These are phyloP conservation scores for Colletotrichum salicis DNA, from an alignment of 2,329 filamentous ascomycete species.

Conservation along the genomic window DNA sequence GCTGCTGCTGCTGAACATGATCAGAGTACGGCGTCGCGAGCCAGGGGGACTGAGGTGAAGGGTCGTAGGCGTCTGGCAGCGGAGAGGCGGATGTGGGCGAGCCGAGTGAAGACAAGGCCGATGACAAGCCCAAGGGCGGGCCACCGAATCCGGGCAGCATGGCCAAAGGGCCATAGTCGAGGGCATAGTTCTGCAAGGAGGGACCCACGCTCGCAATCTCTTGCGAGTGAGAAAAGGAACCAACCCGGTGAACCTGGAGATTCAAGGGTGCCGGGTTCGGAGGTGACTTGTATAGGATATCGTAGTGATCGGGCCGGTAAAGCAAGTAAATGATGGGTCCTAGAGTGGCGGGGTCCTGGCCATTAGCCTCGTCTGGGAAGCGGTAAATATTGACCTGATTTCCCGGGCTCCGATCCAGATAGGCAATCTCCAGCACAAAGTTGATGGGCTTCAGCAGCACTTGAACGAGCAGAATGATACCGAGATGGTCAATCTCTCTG, in stretches of 20 bases:
- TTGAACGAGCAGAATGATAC: constrained; percentile 80
- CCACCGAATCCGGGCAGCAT: constrained; percentile 58
- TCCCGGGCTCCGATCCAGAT: constrained; percentile 87
- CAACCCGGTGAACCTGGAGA: constrained; percentile 65
- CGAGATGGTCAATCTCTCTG: constrained; percentile 91
- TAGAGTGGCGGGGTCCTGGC: constrained; percentile 53
- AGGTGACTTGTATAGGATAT: constrained; percentile 80
- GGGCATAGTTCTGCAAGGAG: constrained; percentile 52
- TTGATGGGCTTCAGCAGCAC: constrained; percentile 82
- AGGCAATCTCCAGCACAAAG: constrained; percentile 86
- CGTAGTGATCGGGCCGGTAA: constrained; percentile 87
- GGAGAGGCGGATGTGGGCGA: constrained; percentile 42
- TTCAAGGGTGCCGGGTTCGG: constrained; percentile 44
- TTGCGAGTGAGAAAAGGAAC: constrained; percentile 57
- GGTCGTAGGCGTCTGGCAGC: constrained; percentile 42
- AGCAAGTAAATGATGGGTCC: constrained; percentile 67
- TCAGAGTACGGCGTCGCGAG: constrained; percentile 48
- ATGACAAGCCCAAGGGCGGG: constrained; percentile 43
- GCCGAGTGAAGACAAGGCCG: constrained; percentile 48
- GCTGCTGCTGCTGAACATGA: constrained; percentile 37
- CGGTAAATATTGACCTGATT: constrained; percentile 78
- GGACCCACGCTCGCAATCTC: constrained; percentile 53
- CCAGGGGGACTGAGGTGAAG: constrained; percentile 51
- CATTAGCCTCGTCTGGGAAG: constrained; percentile 66
- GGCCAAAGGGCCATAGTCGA: constrained; percentile 56